Evolutionary conservation across 805 yeast genomes (phyloP), one percentile per base, ranked within the genome.

Genomic region (Kodamaea kaohsiungensis): DNA sequence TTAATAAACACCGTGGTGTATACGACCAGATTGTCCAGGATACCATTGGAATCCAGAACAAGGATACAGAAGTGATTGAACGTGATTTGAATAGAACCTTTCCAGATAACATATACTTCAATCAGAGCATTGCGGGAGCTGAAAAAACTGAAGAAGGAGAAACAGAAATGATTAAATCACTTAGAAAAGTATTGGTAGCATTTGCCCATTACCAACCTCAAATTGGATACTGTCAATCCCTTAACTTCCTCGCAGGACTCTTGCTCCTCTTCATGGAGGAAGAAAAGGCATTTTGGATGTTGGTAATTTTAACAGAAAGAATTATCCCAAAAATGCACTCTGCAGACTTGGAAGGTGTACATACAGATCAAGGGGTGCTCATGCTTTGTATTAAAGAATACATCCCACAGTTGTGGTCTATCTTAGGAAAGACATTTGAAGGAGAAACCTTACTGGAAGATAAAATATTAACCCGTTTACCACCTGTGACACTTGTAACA

Each of bases 221-320:
- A 38, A 89, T 92, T 48, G 99, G 99, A 1, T 95, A 95, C 72
- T 95, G 99, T 70, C 99, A 95, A 67, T 89, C 97, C 13, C 80
- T 95, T 65, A 95, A 95, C 64, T 95, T 95, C 68, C 78, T 95
- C 43, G 96, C 96, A 2, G 99, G 98, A 0, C 77, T 91, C 54
- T 71, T 95, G 43, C 73, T 95, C 46, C 74, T 95, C 8, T 91
- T 93, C 65, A 80, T 93, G 86, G 88, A 84, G 58, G 99, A 93
- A 66, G 98, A 93, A 63, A 81, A 80, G 56, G 85, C 97, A 0
- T 93, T 95, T 66, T 93, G 99, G 98, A 88, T 95, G 96, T 78
- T 93, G 62, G 96, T 90, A 1, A 89, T 92, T 25, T 83, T 93
- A 52, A 91, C 98, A 0, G 91, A 91, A 55, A 75, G 85, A 52